phyloP scores from a whole-genome alignment of 2,329 filamentous ascomycete species.

The Penicillium hesseltinei region DNA sequence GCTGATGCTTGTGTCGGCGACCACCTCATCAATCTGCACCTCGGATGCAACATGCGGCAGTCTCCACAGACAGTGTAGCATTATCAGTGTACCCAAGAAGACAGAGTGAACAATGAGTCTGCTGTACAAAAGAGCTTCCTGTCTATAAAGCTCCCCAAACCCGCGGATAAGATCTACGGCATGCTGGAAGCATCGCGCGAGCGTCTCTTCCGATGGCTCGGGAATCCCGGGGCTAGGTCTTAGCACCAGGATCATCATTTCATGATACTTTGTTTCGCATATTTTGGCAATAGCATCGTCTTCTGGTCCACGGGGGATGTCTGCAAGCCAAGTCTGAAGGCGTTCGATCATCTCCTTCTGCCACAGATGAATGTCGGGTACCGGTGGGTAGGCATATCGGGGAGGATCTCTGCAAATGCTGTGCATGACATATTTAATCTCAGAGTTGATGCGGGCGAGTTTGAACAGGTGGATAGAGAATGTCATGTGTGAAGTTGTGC shows the following conservation, averaged over 20 bases:
- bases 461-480: conserved; percentile 52
- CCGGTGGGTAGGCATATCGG: conserved; percentile 49
- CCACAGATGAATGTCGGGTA: conserved; percentile 49
- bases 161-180: conserved; percentile 44
- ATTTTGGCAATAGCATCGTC: conserved; percentile 22
- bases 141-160: conserved; percentile 46
- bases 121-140: conserved; percentile 48
- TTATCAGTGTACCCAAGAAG: conserved; percentile 50
- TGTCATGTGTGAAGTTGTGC: conserved; percentile 34
- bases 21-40: conserved; percentile 42
- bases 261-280: conserved; percentile 50
- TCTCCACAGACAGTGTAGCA: conserved; percentile 53
- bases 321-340: conserved; percentile 43
- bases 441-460: conserved; percentile 49
- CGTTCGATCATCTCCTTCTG: conserved; percentile 44
- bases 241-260: conserved; percentile 50
- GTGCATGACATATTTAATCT: conserved; percentile 58
- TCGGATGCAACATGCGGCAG: conserved; percentile 43
- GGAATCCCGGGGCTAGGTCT: conserved; percentile 55
- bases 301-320: conserved; percentile 34
- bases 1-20: conserved; percentile 43
- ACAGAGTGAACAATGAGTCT: conserved; percentile 52
- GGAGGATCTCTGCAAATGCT: conserved; percentile 51
- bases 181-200: conserved; percentile 47
- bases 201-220: conserved; percentile 42